phyloP scores from a whole-genome alignment of 768 basidiomycete genomes.

The Boletellus ananas region DNA sequence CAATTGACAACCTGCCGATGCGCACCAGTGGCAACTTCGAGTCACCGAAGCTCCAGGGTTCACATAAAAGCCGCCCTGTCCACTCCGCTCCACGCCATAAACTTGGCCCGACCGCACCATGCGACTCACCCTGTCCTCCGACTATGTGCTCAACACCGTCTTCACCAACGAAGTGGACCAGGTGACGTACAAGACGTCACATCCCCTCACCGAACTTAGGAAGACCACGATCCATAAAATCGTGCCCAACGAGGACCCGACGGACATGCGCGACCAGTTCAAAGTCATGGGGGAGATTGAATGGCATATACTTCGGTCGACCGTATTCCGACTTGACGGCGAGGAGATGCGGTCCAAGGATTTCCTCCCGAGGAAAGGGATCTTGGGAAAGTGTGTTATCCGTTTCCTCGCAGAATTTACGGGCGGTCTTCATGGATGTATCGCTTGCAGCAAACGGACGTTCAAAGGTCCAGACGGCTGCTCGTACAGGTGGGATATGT shows the following conservation, averaged over 20 bases:
- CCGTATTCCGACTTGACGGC: constrained; percentile 26
- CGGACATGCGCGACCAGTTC: constrained; percentile 26
- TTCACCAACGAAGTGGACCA: constrained; percentile 23
- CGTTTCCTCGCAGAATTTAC: neutral
- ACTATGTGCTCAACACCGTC: constrained; percentile 13
- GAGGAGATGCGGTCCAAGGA: constrained; percentile 20
- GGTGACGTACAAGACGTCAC: constrained; percentile 22
- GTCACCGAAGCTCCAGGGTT: too few species aligned
- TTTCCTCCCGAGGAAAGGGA: constrained; percentile 20
- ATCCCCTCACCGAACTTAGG: constrained; percentile 5
- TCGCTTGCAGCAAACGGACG: constrained; percentile 12
- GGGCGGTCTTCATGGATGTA: neutral
- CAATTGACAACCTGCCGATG: too few species aligned
- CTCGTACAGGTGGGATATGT: constrained; percentile 31
- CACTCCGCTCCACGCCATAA: too few species aligned
- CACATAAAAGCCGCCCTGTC: too few species aligned
- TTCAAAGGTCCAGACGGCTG: constrained; percentile 32
- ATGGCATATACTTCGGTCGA: constrained; percentile 27
- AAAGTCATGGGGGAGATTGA: constrained; percentile 33
- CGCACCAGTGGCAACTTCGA: too few species aligned
- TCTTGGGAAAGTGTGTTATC: constrained; percentile 12
- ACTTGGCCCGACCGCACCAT: constrained; percentile 1
- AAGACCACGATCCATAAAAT: constrained; percentile 24
- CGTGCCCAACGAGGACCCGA: constrained; percentile 9
- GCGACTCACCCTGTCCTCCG: constrained; percentile 20